phyloP scores from a whole-genome alignment of 495 filamentous ascomycete genomes.

The Aspergillus hancockii region DNA sequence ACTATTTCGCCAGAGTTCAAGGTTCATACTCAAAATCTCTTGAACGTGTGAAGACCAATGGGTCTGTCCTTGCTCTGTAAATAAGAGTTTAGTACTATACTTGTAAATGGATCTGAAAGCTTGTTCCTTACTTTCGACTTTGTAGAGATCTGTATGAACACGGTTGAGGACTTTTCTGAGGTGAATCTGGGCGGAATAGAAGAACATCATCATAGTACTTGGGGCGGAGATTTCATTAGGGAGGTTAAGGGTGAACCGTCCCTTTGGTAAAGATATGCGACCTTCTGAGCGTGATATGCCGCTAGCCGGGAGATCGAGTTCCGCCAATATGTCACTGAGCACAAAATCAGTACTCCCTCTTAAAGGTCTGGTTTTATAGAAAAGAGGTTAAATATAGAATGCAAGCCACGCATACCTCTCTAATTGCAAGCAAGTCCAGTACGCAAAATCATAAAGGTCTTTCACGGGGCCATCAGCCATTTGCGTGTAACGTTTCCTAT shows the following conservation, averaged over 20 bases:
- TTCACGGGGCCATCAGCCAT: constrained; percentile 26
- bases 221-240: constrained; percentile 36
- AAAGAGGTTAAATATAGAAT: background rate
- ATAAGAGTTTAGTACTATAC: constrained; percentile 1
- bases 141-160: constrained; percentile 79
- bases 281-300: constrained; percentile 72
- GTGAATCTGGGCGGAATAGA: constrained; percentile 84
- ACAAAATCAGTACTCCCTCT: background rate
- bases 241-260: constrained; percentile 33
- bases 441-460: constrained; percentile 72
- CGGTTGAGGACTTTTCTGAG: constrained; percentile 83
- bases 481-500: constrained; percentile 38
- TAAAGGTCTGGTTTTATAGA: background rate
- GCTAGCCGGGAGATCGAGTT: constrained; percentile 80
- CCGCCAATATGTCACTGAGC: constrained; percentile 83
- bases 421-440: constrained; percentile 92
- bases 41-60: constrained; percentile 37
- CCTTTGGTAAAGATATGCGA: constrained; percentile 63
- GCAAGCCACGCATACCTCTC: constrained; percentile 66
- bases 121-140: constrained; percentile 50
- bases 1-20: constrained; percentile 50
- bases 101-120: background rate
- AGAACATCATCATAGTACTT: constrained; percentile 61
- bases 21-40: constrained; percentile 45
- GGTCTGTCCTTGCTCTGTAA: constrained; percentile 28